phyloP scores from a whole-genome alignment of 2,329 filamentous ascomycete genomes.

The Thelonectria olida region DNA sequence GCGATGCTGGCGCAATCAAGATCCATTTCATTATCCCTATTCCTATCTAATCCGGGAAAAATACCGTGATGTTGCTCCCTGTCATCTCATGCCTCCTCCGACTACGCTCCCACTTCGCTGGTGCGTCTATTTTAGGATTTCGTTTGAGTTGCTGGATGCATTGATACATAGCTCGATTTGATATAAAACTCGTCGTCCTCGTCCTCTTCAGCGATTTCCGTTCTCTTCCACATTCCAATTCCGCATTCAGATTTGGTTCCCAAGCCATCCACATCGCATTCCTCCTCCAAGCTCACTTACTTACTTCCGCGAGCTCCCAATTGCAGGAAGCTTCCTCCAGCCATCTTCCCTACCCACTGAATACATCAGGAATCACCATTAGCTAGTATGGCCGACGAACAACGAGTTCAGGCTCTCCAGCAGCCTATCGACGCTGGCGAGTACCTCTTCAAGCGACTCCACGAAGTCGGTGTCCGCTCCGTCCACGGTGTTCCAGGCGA shows the following conservation, averaged over 20 bases:
- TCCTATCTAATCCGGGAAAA: constrained; percentile 8
- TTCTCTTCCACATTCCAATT: constrained; percentile 31
- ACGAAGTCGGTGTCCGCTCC: constrained; percentile 70
- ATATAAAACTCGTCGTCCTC: constrained; percentile 37
- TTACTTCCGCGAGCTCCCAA: not conserved
- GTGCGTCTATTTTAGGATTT: constrained; percentile 15
- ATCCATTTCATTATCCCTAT: constrained; percentile 4
- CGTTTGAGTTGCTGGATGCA: constrained; percentile 4
- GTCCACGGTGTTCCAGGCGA: constrained; percentile 77
- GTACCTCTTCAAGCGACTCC: constrained; percentile 73
- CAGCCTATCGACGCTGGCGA: constrained; percentile 69
- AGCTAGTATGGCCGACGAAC: not conserved
- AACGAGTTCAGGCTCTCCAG: constrained; percentile 43
- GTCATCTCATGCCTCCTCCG: constrained; percentile 18
- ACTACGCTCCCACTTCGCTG: constrained; percentile 11
- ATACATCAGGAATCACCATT: not conserved
- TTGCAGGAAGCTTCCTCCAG: not conserved
- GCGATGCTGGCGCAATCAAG: constrained; percentile 16
- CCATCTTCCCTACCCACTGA: not conserved
- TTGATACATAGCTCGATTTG: constrained; percentile 7
- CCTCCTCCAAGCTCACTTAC: constrained; percentile 7
- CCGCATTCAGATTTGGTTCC: constrained; percentile 3
- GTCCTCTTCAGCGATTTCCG: constrained; percentile 26
- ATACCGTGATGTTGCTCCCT: constrained; percentile 17
- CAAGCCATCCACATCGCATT: constrained; percentile 8